phyloP scores from a whole-genome alignment of 208 protist species.

The Acanthamoeba lenticulata region DNA sequence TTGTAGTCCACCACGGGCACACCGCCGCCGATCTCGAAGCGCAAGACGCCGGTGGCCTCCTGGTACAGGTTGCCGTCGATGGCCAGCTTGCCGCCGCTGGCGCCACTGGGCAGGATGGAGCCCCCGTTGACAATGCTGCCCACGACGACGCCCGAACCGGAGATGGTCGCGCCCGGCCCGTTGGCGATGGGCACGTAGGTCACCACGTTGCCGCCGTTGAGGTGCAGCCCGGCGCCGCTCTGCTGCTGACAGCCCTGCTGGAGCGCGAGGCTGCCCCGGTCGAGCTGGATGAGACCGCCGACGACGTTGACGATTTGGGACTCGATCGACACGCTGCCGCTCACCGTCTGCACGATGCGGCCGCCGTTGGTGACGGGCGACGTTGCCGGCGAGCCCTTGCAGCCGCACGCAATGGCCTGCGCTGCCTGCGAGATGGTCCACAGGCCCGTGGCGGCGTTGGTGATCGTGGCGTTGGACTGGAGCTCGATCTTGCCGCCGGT shows the following conservation, averaged over 20 bases:
- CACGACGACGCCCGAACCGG: not conserved
- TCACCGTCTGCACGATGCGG: too few species aligned
- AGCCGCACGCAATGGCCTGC: too few species aligned
- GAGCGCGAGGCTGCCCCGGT: not conserved
- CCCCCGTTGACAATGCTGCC: not conserved
- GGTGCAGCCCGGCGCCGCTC: not conserved
- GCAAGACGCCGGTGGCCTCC: not conserved
- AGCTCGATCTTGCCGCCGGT: not conserved
- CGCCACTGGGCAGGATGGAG: not conserved
- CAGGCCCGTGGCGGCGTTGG: not conserved
- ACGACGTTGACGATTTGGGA: not conserved
- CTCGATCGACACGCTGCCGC: not conserved
- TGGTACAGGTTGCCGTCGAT: not conserved
- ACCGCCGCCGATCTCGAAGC: not conserved
- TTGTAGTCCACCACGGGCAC: not conserved
- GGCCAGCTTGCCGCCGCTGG: not conserved
- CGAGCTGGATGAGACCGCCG: not conserved
- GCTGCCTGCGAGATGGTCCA: too few species aligned
- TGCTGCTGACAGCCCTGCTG: not conserved
- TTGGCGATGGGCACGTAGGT: not conserved
- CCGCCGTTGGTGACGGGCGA: too few species aligned
- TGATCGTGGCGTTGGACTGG: constrained; percentile 19
- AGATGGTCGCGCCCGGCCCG: not conserved
- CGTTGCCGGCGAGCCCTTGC: too few species aligned
- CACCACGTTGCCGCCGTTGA: not conserved